Conservation (phyloP, 1,139 yeast genomes). For the Yamadazyma diospyri region DNA sequence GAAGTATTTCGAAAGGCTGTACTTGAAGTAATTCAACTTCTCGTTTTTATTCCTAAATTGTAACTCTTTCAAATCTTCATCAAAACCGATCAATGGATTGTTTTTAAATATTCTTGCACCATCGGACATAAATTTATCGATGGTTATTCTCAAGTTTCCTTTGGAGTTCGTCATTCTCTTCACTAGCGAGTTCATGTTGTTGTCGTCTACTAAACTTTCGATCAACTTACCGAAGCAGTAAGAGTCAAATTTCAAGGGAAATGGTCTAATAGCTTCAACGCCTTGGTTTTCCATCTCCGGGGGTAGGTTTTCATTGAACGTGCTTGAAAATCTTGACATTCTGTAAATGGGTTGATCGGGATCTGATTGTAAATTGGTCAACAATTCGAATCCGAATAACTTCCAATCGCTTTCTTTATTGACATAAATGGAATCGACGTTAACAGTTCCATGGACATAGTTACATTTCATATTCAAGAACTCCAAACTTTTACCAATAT, state of each 20-base stretch:
- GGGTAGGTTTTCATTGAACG: slow-evolving; percentile 6
- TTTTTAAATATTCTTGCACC: slow-evolving; percentile 41
- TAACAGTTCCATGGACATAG: slow-evolving; percentile 64
- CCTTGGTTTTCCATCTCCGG: slow-evolving; percentile 38
- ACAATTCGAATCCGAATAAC: slow-evolving; percentile 76
- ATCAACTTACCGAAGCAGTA: slow-evolving; percentile 60
- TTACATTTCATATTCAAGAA: slow-evolving; percentile 63
- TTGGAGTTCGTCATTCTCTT: slow-evolving; percentile 23
- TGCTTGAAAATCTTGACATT: slow-evolving; percentile 17
- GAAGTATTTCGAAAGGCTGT: slow-evolving; percentile 31
- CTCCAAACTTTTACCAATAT: slow-evolving; percentile 52
- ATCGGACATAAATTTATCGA: slow-evolving; percentile 47
- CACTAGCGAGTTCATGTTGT: neutral
- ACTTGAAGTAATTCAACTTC: slow-evolving; percentile 51
- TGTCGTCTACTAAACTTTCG: slow-evolving; percentile 6
- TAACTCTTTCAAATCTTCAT: slow-evolving; percentile 49
- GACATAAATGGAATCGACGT: slow-evolving; percentile 56
- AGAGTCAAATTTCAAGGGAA: slow-evolving; percentile 55
- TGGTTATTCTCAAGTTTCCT: slow-evolving; percentile 41
- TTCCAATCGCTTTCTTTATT: slow-evolving; percentile 78
- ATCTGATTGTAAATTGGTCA: slow-evolving; percentile 50
- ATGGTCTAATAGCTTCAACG: slow-evolving; percentile 38
- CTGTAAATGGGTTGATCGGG: slow-evolving; percentile 47
- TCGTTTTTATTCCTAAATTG: slow-evolving; percentile 48
- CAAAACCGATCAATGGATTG: slow-evolving; percentile 44